phyloP scores from a whole-genome alignment of 371 early-diverging fungal genomes.

The Syncephalis fuscata region DNA sequence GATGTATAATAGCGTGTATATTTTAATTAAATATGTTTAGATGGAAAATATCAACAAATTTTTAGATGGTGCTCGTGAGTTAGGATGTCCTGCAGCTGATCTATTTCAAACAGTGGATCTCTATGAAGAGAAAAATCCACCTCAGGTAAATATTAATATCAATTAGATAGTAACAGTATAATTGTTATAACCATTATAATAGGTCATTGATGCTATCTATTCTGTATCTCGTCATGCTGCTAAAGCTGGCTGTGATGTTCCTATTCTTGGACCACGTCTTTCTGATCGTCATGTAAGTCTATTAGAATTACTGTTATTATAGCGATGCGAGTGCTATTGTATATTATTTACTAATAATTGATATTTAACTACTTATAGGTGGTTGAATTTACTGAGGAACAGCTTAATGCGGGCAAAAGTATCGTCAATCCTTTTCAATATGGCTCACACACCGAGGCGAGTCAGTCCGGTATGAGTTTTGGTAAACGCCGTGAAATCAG shows the following conservation, averaged over 20 bases:
- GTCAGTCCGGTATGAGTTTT: conserved; percentile 27
- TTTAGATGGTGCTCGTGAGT: conserved; percentile 40
- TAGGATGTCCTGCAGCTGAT: conserved; percentile 68
- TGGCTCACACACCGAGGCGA: conserved; percentile 38
- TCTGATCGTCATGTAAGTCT: conserved; percentile 39
- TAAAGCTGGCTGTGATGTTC: conserved; percentile 34
- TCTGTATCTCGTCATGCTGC: conserved; percentile 67
- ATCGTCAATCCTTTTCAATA: conserved; percentile 34
- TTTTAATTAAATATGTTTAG: conserved; percentile 9
- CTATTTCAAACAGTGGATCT: conserved; percentile 85
- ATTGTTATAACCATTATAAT: background rate
- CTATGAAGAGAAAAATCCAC: conserved; percentile 71
- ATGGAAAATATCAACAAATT: conserved; percentile 82
- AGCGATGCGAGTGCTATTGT: background rate
- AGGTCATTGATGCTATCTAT: conserved; percentile 57
- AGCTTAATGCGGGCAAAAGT: conserved; percentile 35
- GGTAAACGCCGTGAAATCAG: conserved; percentile 8
- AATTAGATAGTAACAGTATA: no score
- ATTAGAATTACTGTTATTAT: background rate
- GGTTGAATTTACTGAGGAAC: conserved; percentile 43
- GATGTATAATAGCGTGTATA: background rate
- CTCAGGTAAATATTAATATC: conserved; percentile 29
- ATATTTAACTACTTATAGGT: no score
- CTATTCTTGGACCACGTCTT: conserved; percentile 58
- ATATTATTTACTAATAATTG: no score